phyloP scores from a whole-genome alignment of 495 filamentous ascomycete species.

The Aspergillus avenaceus region DNA sequence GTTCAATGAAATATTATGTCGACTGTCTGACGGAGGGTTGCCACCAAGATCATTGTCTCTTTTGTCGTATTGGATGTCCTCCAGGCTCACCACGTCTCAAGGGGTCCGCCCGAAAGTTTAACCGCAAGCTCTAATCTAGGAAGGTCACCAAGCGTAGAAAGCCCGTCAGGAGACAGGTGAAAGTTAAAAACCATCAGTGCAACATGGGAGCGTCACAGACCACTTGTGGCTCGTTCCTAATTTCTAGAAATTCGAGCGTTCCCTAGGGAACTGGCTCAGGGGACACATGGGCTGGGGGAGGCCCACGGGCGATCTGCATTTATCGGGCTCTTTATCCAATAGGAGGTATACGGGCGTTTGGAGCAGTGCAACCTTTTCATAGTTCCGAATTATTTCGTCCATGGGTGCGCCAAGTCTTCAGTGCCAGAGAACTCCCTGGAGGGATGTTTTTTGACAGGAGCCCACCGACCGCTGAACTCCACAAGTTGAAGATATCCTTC shows the following conservation, averaged over 20 bases:
- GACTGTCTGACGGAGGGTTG: background rate
- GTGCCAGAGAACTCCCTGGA: background rate
- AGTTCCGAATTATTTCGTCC: conserved; percentile 6
- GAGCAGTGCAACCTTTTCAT: background rate
- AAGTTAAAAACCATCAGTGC: conserved; percentile 5
- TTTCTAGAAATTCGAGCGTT: conserved; percentile 12
- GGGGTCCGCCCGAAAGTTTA: background rate
- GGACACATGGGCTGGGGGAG: conserved; percentile 12
- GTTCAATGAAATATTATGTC: background rate
- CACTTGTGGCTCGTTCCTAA: background rate
- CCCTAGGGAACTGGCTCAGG: conserved; percentile 5
- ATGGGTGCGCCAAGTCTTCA: conserved; percentile 13
- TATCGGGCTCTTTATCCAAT: conserved; percentile 6
- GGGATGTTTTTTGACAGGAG: background rate
- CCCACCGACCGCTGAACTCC: background rate
- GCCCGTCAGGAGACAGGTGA: background rate
- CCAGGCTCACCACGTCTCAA: background rate
- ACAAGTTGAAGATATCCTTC: background rate
- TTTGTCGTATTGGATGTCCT: background rate
- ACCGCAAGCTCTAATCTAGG: background rate
- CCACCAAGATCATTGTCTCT: background rate
- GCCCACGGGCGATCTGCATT: conserved; percentile 2
- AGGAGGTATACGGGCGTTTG: background rate
- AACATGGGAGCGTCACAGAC: conserved; percentile 2
- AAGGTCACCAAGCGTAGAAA: background rate